phyloP scores from a whole-genome alignment of 345 rosid species.

The Eucalyptus sideroxylon region DNA sequence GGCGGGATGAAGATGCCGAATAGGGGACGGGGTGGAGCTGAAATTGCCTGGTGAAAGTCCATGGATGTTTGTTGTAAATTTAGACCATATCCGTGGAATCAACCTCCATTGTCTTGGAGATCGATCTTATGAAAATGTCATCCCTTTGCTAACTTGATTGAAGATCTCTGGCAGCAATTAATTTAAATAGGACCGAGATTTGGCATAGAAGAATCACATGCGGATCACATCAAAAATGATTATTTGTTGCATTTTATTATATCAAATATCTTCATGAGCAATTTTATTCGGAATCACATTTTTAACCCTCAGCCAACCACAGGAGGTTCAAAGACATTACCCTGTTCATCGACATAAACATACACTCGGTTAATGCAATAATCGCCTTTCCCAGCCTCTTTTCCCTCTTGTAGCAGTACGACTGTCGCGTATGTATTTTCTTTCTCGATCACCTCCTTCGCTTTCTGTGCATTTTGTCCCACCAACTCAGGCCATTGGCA shows the following conservation, averaged over 20 bases:
- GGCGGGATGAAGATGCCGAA: not conserved
- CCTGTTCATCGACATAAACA: not conserved
- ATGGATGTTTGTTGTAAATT: not conserved
- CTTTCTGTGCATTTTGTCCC: not conserved
- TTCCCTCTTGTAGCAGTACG: not conserved
- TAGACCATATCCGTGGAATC: not conserved
- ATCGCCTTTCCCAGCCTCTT: not conserved
- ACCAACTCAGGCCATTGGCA: not conserved
- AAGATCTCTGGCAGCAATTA: not conserved
- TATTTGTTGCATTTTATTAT: no score
- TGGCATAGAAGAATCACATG: not conserved
- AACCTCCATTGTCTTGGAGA: not conserved
- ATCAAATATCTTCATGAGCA: not conserved
- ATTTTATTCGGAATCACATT: not conserved
- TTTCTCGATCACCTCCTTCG: not conserved
- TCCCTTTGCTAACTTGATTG: not conserved
- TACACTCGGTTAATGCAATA: not conserved
- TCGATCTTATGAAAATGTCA: not conserved
- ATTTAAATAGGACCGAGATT: not conserved
- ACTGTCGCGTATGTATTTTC: not conserved
- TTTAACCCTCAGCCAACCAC: not conserved
- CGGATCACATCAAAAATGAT: not conserved
- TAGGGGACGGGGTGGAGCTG: not conserved
- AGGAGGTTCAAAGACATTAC: not conserved
- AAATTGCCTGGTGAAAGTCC: not conserved